phyloP scores from a whole-genome alignment of 2,329 filamentous ascomycete species.

The Alternaria rosae region DNA sequence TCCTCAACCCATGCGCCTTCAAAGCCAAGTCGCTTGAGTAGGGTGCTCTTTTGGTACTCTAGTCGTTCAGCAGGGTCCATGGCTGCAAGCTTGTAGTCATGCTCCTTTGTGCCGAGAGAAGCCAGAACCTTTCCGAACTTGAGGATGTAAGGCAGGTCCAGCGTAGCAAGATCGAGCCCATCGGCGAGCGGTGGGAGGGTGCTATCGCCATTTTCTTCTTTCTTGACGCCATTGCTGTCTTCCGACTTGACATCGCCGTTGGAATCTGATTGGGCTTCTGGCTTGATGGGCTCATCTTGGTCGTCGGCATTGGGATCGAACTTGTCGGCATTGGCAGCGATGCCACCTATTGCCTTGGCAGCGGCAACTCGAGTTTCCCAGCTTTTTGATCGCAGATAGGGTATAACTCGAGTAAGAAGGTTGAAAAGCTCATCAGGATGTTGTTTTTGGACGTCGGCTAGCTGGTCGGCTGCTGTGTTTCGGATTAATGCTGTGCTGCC shows the following conservation, averaged over 20 bases:
- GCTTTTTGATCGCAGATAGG: conserved; percentile 91
- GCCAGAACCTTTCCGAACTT: conserved; percentile 84
- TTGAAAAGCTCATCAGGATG: conserved; percentile 98
- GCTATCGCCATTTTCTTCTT: conserved; percentile 60
- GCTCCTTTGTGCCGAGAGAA: conserved; percentile 78
- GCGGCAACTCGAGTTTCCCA: conserved; percentile 97
- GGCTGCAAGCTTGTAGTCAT: conserved; percentile 83
- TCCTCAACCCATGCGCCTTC: conserved; percentile 86
- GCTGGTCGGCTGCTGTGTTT: conserved; percentile 94
- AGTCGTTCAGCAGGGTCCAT: conserved; percentile 83
- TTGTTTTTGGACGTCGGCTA: conserved; percentile 97
- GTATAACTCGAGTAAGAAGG: conserved; percentile 89
- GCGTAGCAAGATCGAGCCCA: conserved; percentile 72
- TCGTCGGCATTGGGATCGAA: conserved; percentile 82
- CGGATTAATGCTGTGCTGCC: conserved; percentile 95
- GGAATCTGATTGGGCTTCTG: conserved; percentile 53
- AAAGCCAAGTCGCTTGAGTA: conserved; percentile 81
- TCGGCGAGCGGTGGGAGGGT: conserved; percentile 59
- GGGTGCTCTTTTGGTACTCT: conserved; percentile 86
- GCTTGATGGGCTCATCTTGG: conserved; percentile 69
- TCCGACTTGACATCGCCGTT: conserved; percentile 66
- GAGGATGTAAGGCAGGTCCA: conserved; percentile 82
- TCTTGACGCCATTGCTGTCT: conserved; percentile 54
- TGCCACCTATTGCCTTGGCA: conserved; percentile 92
- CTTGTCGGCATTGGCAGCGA: conserved; percentile 83